Evolutionary conservation across 208 protist genomes (phyloP).

Genomic region (Naegleria gruberi): DNA sequence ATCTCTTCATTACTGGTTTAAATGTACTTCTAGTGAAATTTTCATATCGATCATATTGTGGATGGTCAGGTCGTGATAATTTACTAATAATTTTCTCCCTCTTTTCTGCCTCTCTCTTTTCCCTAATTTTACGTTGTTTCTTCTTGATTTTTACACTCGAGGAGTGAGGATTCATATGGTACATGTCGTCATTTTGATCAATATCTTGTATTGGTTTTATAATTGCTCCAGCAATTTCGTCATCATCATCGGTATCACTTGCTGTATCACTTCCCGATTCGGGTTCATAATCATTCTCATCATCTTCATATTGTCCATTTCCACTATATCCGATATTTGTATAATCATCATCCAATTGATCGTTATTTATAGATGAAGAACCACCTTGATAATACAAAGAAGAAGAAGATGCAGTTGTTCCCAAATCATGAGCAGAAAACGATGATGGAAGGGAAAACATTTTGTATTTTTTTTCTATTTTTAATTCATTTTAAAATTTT

Average conservation of each 20-base stretch:
- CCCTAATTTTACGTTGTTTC: neutral
- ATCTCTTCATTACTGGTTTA: neutral
- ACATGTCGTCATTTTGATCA: too few species aligned
- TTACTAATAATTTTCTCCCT: neutral
- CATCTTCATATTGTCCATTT: neutral
- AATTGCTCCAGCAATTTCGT: neutral
- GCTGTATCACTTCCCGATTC: neutral
- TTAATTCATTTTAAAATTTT: too few species aligned
- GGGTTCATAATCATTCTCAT: neutral
- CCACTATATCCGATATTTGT: neutral
- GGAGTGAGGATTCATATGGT: too few species aligned
- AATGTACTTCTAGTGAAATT: neutral
- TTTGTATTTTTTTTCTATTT: neutral
- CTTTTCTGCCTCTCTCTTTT: neutral
- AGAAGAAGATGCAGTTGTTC: neutral
- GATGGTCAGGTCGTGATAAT: neutral
- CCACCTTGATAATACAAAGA: too few species aligned
- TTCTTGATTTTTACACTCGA: neutral
- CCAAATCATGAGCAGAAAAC: neutral
- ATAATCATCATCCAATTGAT: neutral
- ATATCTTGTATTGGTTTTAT: too few species aligned
- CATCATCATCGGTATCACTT: neutral
- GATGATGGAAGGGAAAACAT: neutral
- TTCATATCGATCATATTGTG: conserved; percentile 12
- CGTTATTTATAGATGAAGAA: too few species aligned